Evolutionary conservation across 176 grass and related monocot genomes (phyloP), one percentile per base, ranked within the genome.

Genomic region (Phoenix roebelenii): DNA sequence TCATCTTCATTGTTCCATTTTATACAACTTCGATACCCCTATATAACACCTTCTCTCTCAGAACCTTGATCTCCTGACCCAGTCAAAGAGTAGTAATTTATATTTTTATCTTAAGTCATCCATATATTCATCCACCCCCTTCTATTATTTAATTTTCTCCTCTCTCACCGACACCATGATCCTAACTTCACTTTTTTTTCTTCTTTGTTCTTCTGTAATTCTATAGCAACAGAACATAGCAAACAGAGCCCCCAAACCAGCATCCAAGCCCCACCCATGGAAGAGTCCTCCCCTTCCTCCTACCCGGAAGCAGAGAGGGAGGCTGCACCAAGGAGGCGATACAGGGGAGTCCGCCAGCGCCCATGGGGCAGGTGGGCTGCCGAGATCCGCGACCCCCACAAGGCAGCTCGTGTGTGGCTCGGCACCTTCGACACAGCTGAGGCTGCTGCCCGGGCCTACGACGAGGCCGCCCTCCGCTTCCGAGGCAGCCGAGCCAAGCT

Each of bases 251-350:
- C 15, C 7, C 63, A 58, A n/a, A 15, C 64, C 12, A 44, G 3
- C 3, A 10, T 24, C 12, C 39, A 56, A 26, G 57, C 51, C 49
- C 55, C 44, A 17, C n/a, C 77, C 73, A 85, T 80, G 87, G 87
- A 44, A 3, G 35, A 44, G 1, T 44, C 5, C 5, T 44, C 35
- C 10, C 35, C 35, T 44, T 44, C 35, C 35, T 44, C 10, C 35
- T 12, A 44, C 10, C 10, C 35, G 35, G 10, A 12, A 44, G 30
- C 20, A 3, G 61, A 0, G 7, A 22, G 7, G 14, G 61, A 63
- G 35, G 16, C 10, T 22, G 19, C 17, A 22, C 32, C 18, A 19
- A 63, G 14, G 3, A 50, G 14, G 7, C 44, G 35, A 35, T 63
- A 63, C 61, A 63, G 30, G 18, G 61, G 61, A 16, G 61, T 63